phyloP scores from a whole-genome alignment of 257 asterid species.

The Osmanthus fragrans region DNA sequence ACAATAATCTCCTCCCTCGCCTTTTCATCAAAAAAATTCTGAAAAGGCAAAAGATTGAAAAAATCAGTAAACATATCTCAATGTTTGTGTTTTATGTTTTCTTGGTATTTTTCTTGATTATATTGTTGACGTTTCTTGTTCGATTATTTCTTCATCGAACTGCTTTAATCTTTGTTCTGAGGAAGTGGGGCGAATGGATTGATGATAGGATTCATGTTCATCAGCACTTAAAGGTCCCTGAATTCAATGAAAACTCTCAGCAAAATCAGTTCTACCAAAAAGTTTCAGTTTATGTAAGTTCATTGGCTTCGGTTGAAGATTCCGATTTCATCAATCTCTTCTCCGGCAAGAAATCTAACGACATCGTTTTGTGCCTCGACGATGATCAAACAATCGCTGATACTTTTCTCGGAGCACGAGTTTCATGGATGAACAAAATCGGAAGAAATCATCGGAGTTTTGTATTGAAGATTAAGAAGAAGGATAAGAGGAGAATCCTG shows the following conservation, averaged over 20 bases:
- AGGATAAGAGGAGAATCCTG: conserved; percentile 31
- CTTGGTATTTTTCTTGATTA: conserved; percentile 21
- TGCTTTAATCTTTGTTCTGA: conserved; percentile 53
- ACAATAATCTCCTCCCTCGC: background rate
- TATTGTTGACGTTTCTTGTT: conserved; percentile 29
- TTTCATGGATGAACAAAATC: conserved; percentile 20
- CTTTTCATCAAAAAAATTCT: background rate
- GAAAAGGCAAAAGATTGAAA: background rate
- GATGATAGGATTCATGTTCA: conserved; percentile 67
- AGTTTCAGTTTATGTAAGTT: conserved; percentile 24
- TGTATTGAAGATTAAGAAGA: conserved; percentile 24
- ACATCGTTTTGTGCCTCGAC: conserved; percentile 28
- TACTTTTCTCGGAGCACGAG: conserved; percentile 27
- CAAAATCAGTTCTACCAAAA: conserved; percentile 23
- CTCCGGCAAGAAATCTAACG: conserved; percentile 28
- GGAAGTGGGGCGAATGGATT: conserved; percentile 53
- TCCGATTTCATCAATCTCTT: conserved; percentile 35
- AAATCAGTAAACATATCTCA: background rate
- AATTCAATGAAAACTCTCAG: conserved; percentile 26
- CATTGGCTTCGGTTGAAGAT: conserved; percentile 29
- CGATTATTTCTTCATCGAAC: conserved; percentile 64
- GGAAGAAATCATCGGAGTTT: conserved; percentile 6
- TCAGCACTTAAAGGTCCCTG: conserved; percentile 36
- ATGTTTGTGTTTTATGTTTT: conserved; percentile 39
- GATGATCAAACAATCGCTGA: conserved; percentile 23